Evolutionary conservation across 495 filamentous ascomycete genomes (phyloP), one percentile per base, ranked within the genome.

Genomic region (Xylaria grammica): DNA sequence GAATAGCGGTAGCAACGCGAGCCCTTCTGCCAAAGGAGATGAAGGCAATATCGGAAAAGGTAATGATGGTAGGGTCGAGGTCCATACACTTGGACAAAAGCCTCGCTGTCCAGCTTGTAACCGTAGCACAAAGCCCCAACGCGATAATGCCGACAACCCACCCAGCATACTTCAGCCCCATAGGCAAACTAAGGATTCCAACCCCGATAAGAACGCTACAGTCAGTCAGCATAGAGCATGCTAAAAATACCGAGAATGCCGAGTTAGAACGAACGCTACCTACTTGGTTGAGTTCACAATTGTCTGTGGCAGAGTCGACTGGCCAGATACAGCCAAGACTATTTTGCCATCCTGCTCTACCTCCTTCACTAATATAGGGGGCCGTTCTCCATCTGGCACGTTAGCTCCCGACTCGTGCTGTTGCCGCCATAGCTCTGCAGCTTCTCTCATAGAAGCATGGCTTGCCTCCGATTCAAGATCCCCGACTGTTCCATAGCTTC

Each of bases 221-320:
- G 0, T 38, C 8, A 36, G 65, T 77, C 60, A 79, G 72, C 44
- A 48, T 38, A 13, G 30, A 5, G 5, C 29, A 4, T 0, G 3
- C 19, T 24, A 24, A 29, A 9, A n/a, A n/a, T n/a, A n/a, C n/a
- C n/a, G n/a, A n/a, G n/a, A n/a, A n/a, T n/a, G n/a, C n/a, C n/a
- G n/a, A n/a, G n/a, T n/a, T 22, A 4, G 29, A 5, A 48, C 38
- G 7, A 8, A 7, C 4, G 17, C 29, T 20, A 10, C 77, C 59
- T 67, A 81, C 79, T 99, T 99, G 57, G 96, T 93, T 17, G 92
- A 95, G 74, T 99, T 99, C 79, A 99, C 97, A 63, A 97, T 83
- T 0, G 95, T 98, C 78, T 99, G 95, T 2, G 94, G 93, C 30
- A 97, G 79, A 2, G 95, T 99, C 10, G 91, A 96, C 80, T 94